Base-by-base conservation (phyloP, 2,329 filamentous ascomycete species). In the Metarhizium humberi region DNA sequence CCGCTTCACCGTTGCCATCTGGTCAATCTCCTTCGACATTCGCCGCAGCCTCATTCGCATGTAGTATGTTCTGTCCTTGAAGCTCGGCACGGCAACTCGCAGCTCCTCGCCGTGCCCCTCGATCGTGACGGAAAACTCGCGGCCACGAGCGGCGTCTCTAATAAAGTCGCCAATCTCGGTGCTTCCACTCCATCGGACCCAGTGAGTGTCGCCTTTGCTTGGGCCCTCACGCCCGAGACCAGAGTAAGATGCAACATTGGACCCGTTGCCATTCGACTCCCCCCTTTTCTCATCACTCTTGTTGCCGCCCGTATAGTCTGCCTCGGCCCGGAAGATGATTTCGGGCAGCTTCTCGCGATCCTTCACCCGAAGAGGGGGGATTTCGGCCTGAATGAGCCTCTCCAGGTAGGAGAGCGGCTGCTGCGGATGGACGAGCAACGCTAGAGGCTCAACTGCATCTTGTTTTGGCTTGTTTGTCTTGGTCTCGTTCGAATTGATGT, bases 101-200 rank as follows among this genome's bases (percentile, higher is more conserved):
- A 96, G 86, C 62, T 90, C 83, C 14, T 71, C 61, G 11, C 68
- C 60, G 55, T 75, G 73, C 0, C 89, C 89, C 66, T 95, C 87
- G 55, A 96, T 89, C 53, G 87, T 82, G 47, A 96, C 84, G 3
- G 87, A 84, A 66, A 96, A 96, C 66, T 95, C 90, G 54, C 88
- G 84, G 0, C 88, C 89, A 3, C 89, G 78, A 0, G 91, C 89
- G 0, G 92, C 91, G 66, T 96, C 92, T 8, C 90, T 84, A 60
- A 96, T 94, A 66, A 96, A 96, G 71, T 96, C 92, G 10, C 92
- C 92, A 36, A 96, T 87, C 67, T 96, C 92, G 1, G 92, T 96
- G 34, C 86, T 89, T 46, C 85, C 84, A 48, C 87, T 91, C 92
- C 92, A 96, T 34, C 90, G 85, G 2, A 96, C 89, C 74, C 92